These are phyloP conservation scores for Mercurialis annua DNA, from an alignment of 345 rosid genomes.

Conservation along the genomic window DNA sequence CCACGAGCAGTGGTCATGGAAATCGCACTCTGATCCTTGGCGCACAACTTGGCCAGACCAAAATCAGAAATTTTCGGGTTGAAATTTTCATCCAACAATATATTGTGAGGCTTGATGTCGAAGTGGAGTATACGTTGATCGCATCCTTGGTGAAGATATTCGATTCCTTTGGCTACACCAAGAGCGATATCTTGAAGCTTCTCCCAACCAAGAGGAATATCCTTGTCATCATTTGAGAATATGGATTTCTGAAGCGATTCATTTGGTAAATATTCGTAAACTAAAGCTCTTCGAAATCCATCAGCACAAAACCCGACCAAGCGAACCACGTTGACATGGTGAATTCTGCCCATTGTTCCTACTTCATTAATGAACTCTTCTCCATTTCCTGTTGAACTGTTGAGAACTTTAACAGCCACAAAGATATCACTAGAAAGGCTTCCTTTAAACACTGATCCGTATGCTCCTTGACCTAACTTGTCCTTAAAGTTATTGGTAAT, in stretches of 20 bases:
- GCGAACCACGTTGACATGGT: constrained; percentile 25
- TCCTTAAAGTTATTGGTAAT: constrained; percentile 21
- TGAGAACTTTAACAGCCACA: constrained; percentile 29
- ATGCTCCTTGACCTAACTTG: constrained; percentile 24
- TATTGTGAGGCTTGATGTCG: constrained; percentile 28
- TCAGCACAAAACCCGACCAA: constrained; percentile 24
- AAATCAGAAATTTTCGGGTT: constrained; percentile 24
- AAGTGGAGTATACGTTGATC: constrained; percentile 26
- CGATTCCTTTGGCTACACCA: constrained; percentile 24
- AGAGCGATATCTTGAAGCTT: constrained; percentile 22
- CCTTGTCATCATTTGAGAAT: neutral
- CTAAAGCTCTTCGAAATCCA: constrained; percentile 28
- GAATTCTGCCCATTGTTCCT: constrained; percentile 25
- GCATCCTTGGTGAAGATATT: constrained; percentile 28
- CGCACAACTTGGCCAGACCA: constrained; percentile 23
- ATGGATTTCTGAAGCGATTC: constrained; percentile 20
- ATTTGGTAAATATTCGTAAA: constrained; percentile 17
- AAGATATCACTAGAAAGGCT: constrained; percentile 22
- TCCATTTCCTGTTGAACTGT: constrained; percentile 21
- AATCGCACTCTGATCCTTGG: constrained; percentile 28
- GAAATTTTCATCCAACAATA: constrained; percentile 19
- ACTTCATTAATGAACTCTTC: constrained; percentile 28
- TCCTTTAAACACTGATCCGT: constrained; percentile 29
- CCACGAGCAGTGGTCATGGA: constrained; percentile 28
- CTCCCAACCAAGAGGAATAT: constrained; percentile 13